These are phyloP conservation scores for Metrosideros polymorpha DNA, from an alignment of 441 rosid species.

Conservation along the genomic window DNA sequence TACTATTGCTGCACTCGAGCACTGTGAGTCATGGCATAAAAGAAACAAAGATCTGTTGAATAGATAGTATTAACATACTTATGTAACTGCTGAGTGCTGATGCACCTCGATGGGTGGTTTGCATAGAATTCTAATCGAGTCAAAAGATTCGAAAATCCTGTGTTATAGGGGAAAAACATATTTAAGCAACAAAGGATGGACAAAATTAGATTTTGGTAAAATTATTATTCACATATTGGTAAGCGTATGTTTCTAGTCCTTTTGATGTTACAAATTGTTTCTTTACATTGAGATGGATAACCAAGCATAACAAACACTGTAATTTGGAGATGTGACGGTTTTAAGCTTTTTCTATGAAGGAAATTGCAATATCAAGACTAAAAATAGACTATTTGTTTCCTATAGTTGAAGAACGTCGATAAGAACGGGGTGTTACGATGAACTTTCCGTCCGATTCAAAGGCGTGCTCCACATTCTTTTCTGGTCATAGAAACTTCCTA, in stretches of 20 bases:
- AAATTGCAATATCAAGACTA: background rate
- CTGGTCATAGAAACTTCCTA: conserved; percentile 74
- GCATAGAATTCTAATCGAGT: background rate
- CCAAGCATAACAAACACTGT: background rate
- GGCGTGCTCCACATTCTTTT: conserved; percentile 47
- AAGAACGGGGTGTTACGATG: background rate
- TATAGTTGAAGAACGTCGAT: background rate
- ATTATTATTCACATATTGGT: background rate
- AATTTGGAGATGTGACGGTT: background rate
- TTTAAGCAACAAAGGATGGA: background rate
- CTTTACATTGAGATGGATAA: background rate
- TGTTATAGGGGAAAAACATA: background rate
- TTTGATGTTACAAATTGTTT: background rate
- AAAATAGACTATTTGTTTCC: background rate
- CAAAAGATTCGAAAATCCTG: background rate
- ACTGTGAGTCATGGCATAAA: background rate
- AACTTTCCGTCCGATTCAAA: conserved; percentile 7
- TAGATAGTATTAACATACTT: background rate
- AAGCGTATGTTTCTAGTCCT: background rate
- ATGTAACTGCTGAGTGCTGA: background rate
- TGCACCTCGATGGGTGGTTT: background rate
- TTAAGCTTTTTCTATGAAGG: background rate
- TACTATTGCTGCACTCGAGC: background rate
- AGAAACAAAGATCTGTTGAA: background rate
- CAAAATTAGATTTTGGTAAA: background rate